phyloP scores from a whole-genome alignment of 179 eudicot genomes.

The Carnegiea gigantea region DNA sequence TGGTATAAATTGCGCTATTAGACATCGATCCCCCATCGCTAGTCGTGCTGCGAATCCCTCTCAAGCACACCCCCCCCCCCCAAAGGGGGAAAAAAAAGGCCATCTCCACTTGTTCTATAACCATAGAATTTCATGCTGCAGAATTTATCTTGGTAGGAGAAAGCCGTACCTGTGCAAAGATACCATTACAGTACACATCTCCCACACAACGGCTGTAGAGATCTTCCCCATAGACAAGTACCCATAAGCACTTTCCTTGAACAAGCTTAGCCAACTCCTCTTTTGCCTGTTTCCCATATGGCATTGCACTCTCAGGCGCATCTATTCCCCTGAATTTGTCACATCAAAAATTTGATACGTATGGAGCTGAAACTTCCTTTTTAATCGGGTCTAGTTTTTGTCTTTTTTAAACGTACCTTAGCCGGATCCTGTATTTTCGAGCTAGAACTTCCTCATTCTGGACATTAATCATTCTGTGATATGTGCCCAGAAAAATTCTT shows the following conservation, averaged over 20 bases:
- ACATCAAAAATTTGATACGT: neutral
- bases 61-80: too few relatives aligned
- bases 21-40: too few relatives aligned
- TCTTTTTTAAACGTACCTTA: conserved; percentile 49
- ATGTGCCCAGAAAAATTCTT: neutral
- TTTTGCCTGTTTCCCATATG: conserved; percentile 82
- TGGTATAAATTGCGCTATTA: too few relatives aligned
- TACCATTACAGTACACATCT: conserved; percentile 84
- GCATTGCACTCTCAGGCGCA: conserved; percentile 95
- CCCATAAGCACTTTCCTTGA: conserved; percentile 56
- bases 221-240: conserved; percentile 70
- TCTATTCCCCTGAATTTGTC: conserved; percentile 74
- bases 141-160: neutral
- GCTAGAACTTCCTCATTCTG: conserved; percentile 76
- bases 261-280: conserved; percentile 69
- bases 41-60: too few relatives aligned
- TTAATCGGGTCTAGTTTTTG: neutral
- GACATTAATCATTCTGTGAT: conserved; percentile 55
- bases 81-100: too few relatives aligned
- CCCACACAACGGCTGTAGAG: conserved; percentile 79
- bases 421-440: conserved; percentile 74
- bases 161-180: conserved; percentile 74
- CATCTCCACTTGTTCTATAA: too few relatives aligned
- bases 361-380: neutral
- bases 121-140: too few relatives aligned